Percentiles rank a stretch among this genome's conserved stretches.
Evolutionary conservation across 1,284 basidiomycete genomes (phyloP).

Genomic region (Austroboletus novae-zelandiae): DNA sequence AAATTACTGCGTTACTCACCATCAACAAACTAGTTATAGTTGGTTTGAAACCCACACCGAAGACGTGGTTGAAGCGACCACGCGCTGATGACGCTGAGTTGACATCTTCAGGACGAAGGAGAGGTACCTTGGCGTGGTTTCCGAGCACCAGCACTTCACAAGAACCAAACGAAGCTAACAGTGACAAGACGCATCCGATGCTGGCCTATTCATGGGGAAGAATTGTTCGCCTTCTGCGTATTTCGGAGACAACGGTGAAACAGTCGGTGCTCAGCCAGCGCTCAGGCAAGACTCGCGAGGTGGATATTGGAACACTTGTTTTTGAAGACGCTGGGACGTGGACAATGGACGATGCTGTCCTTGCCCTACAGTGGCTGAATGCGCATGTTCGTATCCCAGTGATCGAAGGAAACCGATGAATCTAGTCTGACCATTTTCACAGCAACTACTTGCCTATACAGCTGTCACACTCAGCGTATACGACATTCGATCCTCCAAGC

Average conservation of each 20-base stretch:
- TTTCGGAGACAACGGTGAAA: constrained; percentile 59
- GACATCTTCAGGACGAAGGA: constrained; percentile 47
- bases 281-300: constrained; percentile 55
- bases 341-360: constrained; percentile 53
- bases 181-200: constrained; percentile 47
- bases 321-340: constrained; percentile 58
- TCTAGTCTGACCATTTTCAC: constrained; percentile 10
- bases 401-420: constrained; percentile 3
- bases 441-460: constrained; percentile 69
- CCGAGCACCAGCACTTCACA: constrained; percentile 46
- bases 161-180: constrained; percentile 25
- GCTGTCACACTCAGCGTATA: constrained; percentile 63
- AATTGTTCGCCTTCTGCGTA: constrained; percentile 59
- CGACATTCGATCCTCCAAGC: constrained; percentile 54
- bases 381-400: constrained; percentile 59
- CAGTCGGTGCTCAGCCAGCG: constrained; percentile 52
- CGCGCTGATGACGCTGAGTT: constrained; percentile 49
- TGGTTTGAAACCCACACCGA: constrained; percentile 87
- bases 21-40: constrained; percentile 91
- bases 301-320: constrained; percentile 62
- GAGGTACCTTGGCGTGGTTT: constrained; percentile 76
- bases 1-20: constrained; percentile 86
- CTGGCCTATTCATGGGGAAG: constrained; percentile 85
- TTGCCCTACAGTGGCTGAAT: constrained; percentile 76
- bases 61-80: constrained; percentile 88